These are phyloP conservation scores for Epichloe sylvatica DNA, from an alignment of 2,329 filamentous ascomycete species.

Conservation along the genomic window DNA sequence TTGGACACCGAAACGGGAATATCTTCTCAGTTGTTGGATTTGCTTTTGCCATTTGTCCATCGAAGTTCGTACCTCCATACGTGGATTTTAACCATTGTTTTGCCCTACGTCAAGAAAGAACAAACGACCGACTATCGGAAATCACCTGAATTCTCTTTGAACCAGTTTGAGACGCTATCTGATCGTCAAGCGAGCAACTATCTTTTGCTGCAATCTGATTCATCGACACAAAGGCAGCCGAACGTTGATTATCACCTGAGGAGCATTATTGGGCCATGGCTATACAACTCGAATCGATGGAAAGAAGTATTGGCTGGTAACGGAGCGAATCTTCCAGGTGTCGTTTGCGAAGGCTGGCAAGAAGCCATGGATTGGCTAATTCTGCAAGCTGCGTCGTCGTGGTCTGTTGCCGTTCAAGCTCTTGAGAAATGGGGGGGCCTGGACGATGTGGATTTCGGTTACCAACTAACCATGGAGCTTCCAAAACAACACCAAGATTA, in stretches of 20 bases:
- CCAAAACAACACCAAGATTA: conserved; percentile 45
- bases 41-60: conserved; percentile 55
- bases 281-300: conserved; percentile 51
- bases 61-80: conserved; percentile 45
- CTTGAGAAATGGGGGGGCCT: conserved; percentile 66
- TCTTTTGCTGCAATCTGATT: conserved; percentile 44
- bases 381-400: conserved; percentile 42
- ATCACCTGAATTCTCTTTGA: conserved; percentile 37
- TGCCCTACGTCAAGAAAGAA: conserved; percentile 55
- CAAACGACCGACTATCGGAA: conserved; percentile 52
- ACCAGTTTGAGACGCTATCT: conserved; percentile 47
- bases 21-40: conserved; percentile 49
- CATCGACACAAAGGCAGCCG: conserved; percentile 22
- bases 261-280: conserved; percentile 58
- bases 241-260: conserved; percentile 50
- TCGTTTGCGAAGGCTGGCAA: conserved; percentile 50
- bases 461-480: conserved; percentile 41
- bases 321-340: conserved; percentile 11
- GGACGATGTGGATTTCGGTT: conserved; percentile 53
- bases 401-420: conserved; percentile 47
- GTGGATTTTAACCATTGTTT: conserved; percentile 55
- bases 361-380: conserved; percentile 54
- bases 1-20: conserved; percentile 63
- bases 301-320: conserved; percentile 11
- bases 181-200: conserved; percentile 45